Percentiles rank a stretch among this genome's conserved stretches.
phyloP scores from a whole-genome alignment of 2,329 filamentous ascomycete species.

The Talaromyces sp. region DNA sequence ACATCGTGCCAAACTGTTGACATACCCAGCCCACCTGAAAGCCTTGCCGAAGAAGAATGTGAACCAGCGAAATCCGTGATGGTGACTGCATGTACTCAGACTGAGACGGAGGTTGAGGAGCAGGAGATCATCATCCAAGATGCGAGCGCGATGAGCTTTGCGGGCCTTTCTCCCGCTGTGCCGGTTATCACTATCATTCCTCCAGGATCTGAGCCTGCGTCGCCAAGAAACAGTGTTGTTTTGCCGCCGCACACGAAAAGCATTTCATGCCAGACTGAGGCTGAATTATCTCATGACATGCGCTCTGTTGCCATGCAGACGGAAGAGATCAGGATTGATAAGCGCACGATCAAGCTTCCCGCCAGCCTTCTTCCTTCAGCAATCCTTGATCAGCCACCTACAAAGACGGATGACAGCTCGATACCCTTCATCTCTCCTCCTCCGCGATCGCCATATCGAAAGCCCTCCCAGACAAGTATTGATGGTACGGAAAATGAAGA shows the following conservation, averaged over 20 bases:
- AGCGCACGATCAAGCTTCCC: slow-evolving; percentile 67
- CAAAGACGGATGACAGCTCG: slow-evolving; percentile 15
- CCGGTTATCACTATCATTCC: slow-evolving; percentile 90
- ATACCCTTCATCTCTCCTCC: slow-evolving; percentile 29
- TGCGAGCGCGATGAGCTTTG: slow-evolving; percentile 11
- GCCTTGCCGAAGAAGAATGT: slow-evolving; percentile 16
- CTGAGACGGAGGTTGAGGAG: slow-evolving; percentile 2
- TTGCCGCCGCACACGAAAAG: slow-evolving; percentile 78
- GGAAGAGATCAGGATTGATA: slow-evolving; percentile 81
- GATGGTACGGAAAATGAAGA: slow-evolving; percentile 43
- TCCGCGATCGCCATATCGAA: slow-evolving; percentile 26
- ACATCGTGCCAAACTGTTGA: slow-evolving; percentile 38
- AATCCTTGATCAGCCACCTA: slow-evolving; percentile 52
- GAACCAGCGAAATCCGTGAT: slow-evolving; percentile 12
- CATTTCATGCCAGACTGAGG: slow-evolving; percentile 70
- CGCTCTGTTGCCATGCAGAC: slow-evolving; percentile 68
- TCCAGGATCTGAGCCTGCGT: slow-evolving; percentile 74
- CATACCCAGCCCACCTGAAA: slow-evolving; percentile 30
- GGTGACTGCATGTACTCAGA: slow-evolving; percentile 21
- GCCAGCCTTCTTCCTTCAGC: slow-evolving; percentile 72
- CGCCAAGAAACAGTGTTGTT: slow-evolving; percentile 66
- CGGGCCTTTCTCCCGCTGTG: slow-evolving; percentile 45
- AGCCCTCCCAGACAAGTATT: slow-evolving; percentile 16
- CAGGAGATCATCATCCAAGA: slow-evolving; percentile 12
- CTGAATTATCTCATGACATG: slow-evolving; percentile 42